Evolutionary conservation across 176 grass and related monocot species (phyloP), one percentile per base, ranked within the genome.

Genomic region (Themeda triandra): DNA sequence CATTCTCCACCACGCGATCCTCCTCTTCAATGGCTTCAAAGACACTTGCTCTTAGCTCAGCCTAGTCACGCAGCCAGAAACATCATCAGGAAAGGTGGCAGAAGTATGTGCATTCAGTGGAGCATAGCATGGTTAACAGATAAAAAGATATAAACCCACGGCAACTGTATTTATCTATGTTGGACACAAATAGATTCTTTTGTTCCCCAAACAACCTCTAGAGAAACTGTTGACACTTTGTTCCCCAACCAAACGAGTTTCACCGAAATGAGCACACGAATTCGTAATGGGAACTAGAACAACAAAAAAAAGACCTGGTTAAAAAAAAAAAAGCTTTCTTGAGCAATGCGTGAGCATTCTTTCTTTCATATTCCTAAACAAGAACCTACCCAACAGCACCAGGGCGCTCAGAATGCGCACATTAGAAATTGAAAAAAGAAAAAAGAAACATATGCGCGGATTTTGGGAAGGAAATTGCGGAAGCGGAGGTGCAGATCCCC

Each of bases 11-110:
- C 39, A 93, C 89, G 35, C 64, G 75, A 89, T 97, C 94, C 83
- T 97, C 94, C 79, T 97, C 94, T 86, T 97, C 94, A 84, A 97
- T 97, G 72, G 94, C 94, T 85, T 97, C 94, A 84, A 97, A 97
- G 48, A 97, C 94, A 76, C 94, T 97, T 27, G 94, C 94, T 76
- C 94, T 94, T 36, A 97, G 89, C 71, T 97, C 89, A 77, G 94
- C 91, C 94, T 97, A 89, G 49, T 84, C 80, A 84, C 51, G 46
- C 66, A 79, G 68, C 18, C 51, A 73, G 36, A 82, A 13, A 79
- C 17, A 73, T 33, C 25, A 78, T 86, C 41, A 81, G 30, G 63
- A 66, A 56, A 54, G 21, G 13, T 63, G 27, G 8, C 2, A 13
- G 46, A 41, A 49, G 41, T n/a, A 19, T 10, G 30, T 12, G 19